Evolutionary conservation across 2,329 filamentous ascomycete species (phyloP).

Genomic region (Bipolaris sorokiniana): DNA sequence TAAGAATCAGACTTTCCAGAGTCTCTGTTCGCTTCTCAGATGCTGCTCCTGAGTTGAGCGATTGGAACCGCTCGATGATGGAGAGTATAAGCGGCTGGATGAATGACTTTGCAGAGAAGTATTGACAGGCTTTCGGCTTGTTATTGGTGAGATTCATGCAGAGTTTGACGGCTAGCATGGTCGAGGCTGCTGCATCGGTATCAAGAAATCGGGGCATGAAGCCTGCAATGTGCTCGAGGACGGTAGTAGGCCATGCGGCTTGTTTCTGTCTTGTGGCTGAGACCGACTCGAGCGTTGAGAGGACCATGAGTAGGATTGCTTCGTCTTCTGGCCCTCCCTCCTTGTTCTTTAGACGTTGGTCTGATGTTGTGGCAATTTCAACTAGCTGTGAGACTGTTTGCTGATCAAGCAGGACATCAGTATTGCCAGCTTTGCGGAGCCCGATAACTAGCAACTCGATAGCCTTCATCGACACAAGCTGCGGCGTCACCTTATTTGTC

Average conservation of each 20-base stretch:
- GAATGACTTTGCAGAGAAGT: constrained; percentile 65
- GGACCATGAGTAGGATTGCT: constrained; percentile 46
- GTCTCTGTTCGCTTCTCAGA: constrained; percentile 60
- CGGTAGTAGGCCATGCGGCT: constrained; percentile 50
- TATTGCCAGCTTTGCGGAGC: constrained; percentile 56
- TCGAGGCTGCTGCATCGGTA: constrained; percentile 21
- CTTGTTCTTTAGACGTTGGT: constrained; percentile 23
- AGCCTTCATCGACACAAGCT: constrained; percentile 67
- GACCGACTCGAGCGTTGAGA: constrained; percentile 61
- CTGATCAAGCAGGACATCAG: constrained; percentile 55
- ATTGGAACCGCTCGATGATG: constrained; percentile 36
- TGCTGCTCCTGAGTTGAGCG: constrained; percentile 35
- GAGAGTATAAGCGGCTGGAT: constrained; percentile 50
- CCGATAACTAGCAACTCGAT: constrained; percentile 64
- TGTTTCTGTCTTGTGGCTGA: constrained; percentile 52
- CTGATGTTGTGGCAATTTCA: constrained; percentile 46
- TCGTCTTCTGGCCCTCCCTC: constrained; percentile 29
- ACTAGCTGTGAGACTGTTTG: constrained; percentile 49
- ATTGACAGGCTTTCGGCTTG: constrained; percentile 69
- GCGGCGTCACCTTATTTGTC: constrained; percentile 64
- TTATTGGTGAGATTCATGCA: constrained; percentile 88
- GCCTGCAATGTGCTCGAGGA: constrained; percentile 60
- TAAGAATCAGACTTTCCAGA: constrained; percentile 75
- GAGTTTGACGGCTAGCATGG: constrained; percentile 66
- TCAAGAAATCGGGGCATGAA: constrained; percentile 46